phyloP scores from a whole-genome alignment of 495 filamentous ascomycete species.

The Baudoinia panamericana region DNA sequence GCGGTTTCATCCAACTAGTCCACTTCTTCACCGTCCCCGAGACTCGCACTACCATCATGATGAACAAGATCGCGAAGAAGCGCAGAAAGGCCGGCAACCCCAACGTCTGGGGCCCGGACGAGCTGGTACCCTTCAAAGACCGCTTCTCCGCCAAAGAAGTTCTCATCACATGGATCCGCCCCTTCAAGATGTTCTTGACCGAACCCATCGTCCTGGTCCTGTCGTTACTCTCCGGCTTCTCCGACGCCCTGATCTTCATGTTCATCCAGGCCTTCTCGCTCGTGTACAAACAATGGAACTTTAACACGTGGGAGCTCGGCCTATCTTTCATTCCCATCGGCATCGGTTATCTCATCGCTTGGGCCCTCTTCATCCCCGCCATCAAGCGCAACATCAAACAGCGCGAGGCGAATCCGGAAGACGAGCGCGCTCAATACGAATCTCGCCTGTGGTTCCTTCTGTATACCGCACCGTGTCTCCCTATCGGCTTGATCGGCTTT shows the following conservation, averaged over 20 bases:
- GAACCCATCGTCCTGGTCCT: constrained; percentile 64
- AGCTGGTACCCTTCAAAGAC: constrained; percentile 44
- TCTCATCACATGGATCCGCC: constrained; percentile 49
- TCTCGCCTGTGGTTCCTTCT: constrained; percentile 47
- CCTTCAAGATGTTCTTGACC: constrained; percentile 62
- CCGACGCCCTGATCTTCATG: constrained; percentile 70
- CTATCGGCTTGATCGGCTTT: constrained; percentile 57
- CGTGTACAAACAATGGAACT: constrained; percentile 53
- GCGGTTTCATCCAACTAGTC: constrained; percentile 48
- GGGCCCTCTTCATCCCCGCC: constrained; percentile 49
- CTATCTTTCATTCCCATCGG: constrained; percentile 52
- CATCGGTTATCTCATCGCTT: constrained; percentile 53
- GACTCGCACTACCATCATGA: constrained; percentile 51
- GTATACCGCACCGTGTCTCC: constrained; percentile 46
- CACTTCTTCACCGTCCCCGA: constrained; percentile 58
- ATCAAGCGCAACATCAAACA: constrained; percentile 44
- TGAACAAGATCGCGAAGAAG: constrained; percentile 54
- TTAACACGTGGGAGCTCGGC: constrained; percentile 41
- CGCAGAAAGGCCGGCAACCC: constrained; percentile 43
- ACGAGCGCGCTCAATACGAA: constrained; percentile 49
- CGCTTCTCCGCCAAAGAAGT: constrained; percentile 47
- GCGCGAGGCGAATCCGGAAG: constrained; percentile 38
- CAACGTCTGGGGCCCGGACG: constrained; percentile 51
- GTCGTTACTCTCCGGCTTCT: constrained; percentile 62
- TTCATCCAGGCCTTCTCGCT: constrained; percentile 55